Percentiles rank a stretch among this genome's conserved stretches.
Conservation (phyloP, 1,284 basidiomycete genomes). For the Hemileia vastatrix region DNA sequence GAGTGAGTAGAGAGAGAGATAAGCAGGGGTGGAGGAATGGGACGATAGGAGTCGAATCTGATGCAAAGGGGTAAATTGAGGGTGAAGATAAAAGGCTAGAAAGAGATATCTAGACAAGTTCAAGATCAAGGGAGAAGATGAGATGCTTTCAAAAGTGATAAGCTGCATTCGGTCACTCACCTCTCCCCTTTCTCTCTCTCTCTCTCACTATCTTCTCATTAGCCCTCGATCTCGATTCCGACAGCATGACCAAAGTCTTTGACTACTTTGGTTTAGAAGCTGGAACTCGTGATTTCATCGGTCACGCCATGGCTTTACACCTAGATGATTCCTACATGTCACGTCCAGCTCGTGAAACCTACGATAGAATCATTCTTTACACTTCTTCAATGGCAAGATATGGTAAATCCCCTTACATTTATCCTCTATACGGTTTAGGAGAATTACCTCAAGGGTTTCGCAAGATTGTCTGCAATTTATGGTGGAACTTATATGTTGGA, state of each 20-base stretch:
- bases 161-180: conserved; percentile 3
- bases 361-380: conserved; percentile 94
- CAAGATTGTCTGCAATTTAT: conserved; percentile 93
- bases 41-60: too few relatives aligned
- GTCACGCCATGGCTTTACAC: conserved; percentile 98
- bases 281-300: conserved; percentile 97
- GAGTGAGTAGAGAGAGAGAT: too few relatives aligned
- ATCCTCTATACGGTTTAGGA: conserved; percentile 96
- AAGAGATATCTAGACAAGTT: not conserved
- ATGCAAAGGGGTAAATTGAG: too few relatives aligned
- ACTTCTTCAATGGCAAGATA: conserved; percentile 98
- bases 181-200: not conserved
- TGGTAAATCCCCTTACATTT: conserved; percentile 99
- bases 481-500: conserved; percentile 99
- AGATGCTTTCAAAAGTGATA: not conserved
- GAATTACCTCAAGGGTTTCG: conserved; percentile 99
- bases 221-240: conserved; percentile 76
- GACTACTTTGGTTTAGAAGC: conserved; percentile 94
- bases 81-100: not conserved
- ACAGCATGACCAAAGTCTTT: conserved; percentile 85
- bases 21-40: too few relatives aligned
- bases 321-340: conserved; percentile 93
- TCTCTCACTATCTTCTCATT: conserved; percentile 8
- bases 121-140: not conserved
- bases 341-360: conserved; percentile 78